Evolutionary conservation across 2,329 filamentous ascomycete genomes (phyloP).

Genomic region (Thielaviopsis ethacetica): DNA sequence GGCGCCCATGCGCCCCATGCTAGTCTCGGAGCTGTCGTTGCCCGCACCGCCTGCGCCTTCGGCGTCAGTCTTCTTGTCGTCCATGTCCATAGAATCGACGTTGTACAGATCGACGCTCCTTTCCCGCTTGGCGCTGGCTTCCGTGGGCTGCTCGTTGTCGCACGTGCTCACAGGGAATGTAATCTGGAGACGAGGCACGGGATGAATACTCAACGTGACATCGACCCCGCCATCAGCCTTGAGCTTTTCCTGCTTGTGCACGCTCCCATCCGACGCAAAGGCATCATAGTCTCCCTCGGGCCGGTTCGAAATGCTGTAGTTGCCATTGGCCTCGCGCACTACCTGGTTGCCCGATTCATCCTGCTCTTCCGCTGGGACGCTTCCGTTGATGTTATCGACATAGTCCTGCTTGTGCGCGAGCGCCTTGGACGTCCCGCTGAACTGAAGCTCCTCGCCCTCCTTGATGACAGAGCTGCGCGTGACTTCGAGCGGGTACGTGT

Average conservation of each 20-base stretch:
- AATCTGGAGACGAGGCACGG: constrained; percentile 32
- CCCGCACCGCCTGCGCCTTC: too few species aligned
- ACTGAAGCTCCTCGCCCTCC: constrained; percentile 1
- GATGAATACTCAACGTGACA: constrained; percentile 35
- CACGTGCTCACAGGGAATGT: constrained; percentile 28
- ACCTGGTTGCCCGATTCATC: background rate
- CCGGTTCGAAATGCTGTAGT: background rate
- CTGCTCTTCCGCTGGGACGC: background rate
- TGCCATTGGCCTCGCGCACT: background rate
- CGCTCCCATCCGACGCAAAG: background rate
- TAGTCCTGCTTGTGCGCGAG: background rate
- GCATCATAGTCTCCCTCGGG: background rate
- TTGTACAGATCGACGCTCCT: background rate
- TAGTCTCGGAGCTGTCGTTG: background rate
- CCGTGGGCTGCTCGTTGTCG: background rate
- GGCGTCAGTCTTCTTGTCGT: background rate
- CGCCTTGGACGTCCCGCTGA: constrained; percentile 1
- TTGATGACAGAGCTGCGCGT: background rate
- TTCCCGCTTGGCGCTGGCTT: background rate
- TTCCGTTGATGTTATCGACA: constrained; percentile 1
- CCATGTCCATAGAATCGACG: background rate
- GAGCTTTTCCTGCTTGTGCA: background rate
- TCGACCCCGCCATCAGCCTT: constrained; percentile 21
- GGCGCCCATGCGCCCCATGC: constrained; percentile 16
- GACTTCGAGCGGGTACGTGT: constrained; percentile 30